Evolutionary conservation across 768 basidiomycete genomes (phyloP).

Genomic region (Xerocomus brunneocitrinus): DNA sequence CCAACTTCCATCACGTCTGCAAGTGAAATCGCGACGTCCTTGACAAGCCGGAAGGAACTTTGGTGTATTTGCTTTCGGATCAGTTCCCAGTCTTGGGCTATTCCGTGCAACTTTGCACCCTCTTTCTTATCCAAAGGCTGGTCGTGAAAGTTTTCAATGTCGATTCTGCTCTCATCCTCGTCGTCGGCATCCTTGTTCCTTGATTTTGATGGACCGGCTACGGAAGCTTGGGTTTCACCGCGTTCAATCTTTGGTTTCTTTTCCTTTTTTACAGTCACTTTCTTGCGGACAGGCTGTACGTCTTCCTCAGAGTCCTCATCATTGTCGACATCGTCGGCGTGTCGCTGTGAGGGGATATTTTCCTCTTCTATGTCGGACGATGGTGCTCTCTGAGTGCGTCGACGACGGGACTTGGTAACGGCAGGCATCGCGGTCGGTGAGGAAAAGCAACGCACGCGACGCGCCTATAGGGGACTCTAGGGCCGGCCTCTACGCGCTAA

Average conservation of each 20-base stretch:
- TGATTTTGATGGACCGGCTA: slow-evolving; percentile 24
- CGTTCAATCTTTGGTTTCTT: slow-evolving; percentile 28
- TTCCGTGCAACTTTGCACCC: slow-evolving; percentile 48
- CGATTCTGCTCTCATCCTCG: slow-evolving; percentile 46
- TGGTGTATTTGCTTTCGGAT: slow-evolving; percentile 48
- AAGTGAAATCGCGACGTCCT: slow-evolving; percentile 51
- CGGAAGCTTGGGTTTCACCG: slow-evolving; percentile 10
- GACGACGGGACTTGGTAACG: slow-evolving; percentile 36
- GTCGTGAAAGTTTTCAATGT: slow-evolving; percentile 57
- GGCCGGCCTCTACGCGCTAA: slow-evolving; percentile 27
- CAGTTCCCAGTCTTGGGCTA: slow-evolving; percentile 59
- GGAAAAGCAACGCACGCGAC: slow-evolving; percentile 9
- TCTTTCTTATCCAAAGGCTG: slow-evolving; percentile 61
- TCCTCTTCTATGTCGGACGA: slow-evolving; percentile 64
- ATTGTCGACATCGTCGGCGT: slow-evolving; percentile 40
- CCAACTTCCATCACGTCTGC: slow-evolving; percentile 59
- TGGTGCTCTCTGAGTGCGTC: slow-evolving; percentile 39
- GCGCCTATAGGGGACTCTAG: slow-evolving; percentile 23
- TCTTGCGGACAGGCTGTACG: slow-evolving; percentile 34
- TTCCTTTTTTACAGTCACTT: slow-evolving; percentile 26
- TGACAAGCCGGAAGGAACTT: slow-evolving; percentile 41
- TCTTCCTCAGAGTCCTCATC: slow-evolving; percentile 36
- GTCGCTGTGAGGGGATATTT: slow-evolving; percentile 36
- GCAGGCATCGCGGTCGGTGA: slow-evolving; percentile 29
- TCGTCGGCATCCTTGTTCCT: slow-evolving; percentile 32